Conservation (phyloP, 2,329 filamentous ascomycete species). For the Nigrospora sphaerica region DNA sequence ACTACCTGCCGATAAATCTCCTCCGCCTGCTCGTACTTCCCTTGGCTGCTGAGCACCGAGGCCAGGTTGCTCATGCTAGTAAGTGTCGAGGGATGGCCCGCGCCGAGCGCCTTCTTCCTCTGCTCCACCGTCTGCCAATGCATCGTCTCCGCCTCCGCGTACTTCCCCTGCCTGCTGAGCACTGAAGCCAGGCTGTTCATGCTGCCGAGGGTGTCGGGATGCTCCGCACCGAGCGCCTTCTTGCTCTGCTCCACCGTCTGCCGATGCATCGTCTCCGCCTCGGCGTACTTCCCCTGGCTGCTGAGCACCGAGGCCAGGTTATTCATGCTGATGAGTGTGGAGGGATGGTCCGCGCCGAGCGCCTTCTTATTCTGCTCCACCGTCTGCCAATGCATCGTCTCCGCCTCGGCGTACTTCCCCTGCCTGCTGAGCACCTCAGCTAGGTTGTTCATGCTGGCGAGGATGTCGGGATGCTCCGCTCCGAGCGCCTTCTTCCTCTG, state of each 20-base stretch:
- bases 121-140: conserved; percentile 7
- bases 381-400: neutral
- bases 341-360: neutral
- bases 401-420: no score
- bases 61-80: conserved; percentile 14
- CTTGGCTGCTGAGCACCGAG: conserved; percentile 8
- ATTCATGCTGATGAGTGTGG: neutral
- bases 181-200: conserved; percentile 7
- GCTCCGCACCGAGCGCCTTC: conserved; percentile 8
- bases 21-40: conserved; percentile 8
- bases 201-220: conserved; percentile 6
- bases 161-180: conserved; percentile 3
- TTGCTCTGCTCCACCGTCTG: conserved; percentile 3
- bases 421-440: no score
- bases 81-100: conserved; percentile 10
- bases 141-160: conserved; percentile 14
- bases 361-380: neutral
- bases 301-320: neutral
- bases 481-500: no score
- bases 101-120: conserved; percentile 8
- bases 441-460: neutral
- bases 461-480: neutral
- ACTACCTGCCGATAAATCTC: no score
- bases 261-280: conserved; percentile 8
- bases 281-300: no score